phyloP scores from a whole-genome alignment of 352 stramenopile genomes.

The Halophytophthora batemanensis region DNA sequence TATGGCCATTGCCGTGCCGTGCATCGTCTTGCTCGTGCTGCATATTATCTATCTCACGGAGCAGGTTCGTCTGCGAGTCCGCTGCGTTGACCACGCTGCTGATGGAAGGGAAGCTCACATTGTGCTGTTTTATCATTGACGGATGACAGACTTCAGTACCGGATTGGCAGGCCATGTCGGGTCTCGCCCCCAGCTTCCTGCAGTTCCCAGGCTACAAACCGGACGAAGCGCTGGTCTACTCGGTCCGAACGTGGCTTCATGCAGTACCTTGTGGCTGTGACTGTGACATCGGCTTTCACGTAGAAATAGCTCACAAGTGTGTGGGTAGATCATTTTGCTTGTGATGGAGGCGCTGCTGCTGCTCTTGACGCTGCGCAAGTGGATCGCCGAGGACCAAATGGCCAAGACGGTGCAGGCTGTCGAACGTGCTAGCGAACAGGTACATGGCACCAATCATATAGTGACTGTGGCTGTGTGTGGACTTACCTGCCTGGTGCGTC shows the following conservation, averaged over 20 bases:
- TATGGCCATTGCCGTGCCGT: conserved; percentile 46
- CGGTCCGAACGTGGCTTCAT: conserved; percentile 18
- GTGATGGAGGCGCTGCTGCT: conserved; percentile 50
- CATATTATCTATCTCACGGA: conserved; percentile 38
- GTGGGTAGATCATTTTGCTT: conserved; percentile 38
- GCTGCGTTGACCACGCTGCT: neutral
- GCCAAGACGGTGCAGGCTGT: conserved; percentile 54
- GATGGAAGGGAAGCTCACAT: neutral
- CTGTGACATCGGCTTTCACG: neutral
- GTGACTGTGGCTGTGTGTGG: neutral
- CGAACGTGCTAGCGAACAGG: conserved; percentile 42
- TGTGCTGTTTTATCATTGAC: neutral
- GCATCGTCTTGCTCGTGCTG: conserved; percentile 46
- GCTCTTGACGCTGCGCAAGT: conserved; percentile 61
- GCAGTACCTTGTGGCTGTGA: neutral
- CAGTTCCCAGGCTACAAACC: conserved; percentile 55
- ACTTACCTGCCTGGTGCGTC: neutral
- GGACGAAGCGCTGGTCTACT: conserved; percentile 53
- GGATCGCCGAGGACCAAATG: conserved; percentile 65
- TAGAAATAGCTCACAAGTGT: conserved; percentile 1
- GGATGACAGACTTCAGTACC: conserved; percentile 5
- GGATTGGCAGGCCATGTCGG: conserved; percentile 40
- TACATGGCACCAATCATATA: conserved; percentile 4
- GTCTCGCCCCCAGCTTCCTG: conserved; percentile 50
- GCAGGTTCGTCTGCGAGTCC: conserved; percentile 12